Percentiles rank a stretch among this genome's conserved stretches.
These are phyloP conservation scores for Cercophora samala DNA, from an alignment of 495 filamentous ascomycete species.

Conservation along the genomic window DNA sequence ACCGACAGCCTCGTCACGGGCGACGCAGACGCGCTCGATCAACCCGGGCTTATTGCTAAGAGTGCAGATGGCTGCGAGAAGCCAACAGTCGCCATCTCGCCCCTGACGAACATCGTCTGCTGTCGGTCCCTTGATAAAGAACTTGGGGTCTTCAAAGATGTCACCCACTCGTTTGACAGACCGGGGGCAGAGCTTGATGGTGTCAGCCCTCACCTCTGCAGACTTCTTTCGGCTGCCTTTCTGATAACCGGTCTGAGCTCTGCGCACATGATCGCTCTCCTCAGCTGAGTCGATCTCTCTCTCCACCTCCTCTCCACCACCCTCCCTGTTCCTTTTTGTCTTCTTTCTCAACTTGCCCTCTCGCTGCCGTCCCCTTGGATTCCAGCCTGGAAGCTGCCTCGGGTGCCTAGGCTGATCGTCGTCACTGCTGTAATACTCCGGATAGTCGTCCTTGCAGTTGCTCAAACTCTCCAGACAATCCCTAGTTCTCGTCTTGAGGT, in stretches of 20 bases:
- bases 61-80: conserved; percentile 81
- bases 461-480: conserved; percentile 63
- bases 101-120: conserved; percentile 81
- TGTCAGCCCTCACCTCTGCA: conserved; percentile 7
- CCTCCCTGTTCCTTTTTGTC: not conserved
- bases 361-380: not conserved
- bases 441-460: conserved; percentile 26
- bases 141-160: conserved; percentile 83
- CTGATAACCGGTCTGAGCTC: not conserved
- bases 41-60: conserved; percentile 75
- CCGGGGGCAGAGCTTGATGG: conserved; percentile 46
- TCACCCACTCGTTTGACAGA: conserved; percentile 70
- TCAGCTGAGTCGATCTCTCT: not conserved
- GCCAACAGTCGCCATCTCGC: conserved; percentile 85
- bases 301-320: not conserved
- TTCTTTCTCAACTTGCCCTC: not conserved
- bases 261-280: not conserved
- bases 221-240: not conserved
- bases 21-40: conserved; percentile 82
- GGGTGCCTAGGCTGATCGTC: conserved; percentile 13
- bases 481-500: conserved; percentile 59
- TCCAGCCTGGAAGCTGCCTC: not conserved
- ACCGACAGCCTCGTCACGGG: conserved; percentile 71
- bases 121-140: conserved; percentile 77
- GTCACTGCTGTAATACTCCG: conserved; percentile 52